A percentile compares a stretch with the other conserved stretches of the same genome.
phyloP scores from a whole-genome alignment of 1,284 basidiomycete genomes.

The Mrakiaceae sp. region DNA sequence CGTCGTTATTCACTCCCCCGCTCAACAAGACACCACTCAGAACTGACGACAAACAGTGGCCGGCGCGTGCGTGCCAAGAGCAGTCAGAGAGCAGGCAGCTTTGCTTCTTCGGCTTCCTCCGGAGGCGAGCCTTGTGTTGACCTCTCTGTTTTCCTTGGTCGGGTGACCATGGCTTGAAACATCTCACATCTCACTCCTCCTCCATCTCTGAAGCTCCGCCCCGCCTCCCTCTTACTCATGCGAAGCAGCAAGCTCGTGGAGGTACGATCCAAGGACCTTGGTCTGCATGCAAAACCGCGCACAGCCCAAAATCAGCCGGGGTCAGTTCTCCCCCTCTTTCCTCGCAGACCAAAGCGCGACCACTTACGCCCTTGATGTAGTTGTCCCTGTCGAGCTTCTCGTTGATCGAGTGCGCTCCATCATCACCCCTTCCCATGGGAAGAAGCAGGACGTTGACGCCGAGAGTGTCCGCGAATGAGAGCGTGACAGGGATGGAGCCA shows the following conservation, averaged over 20 bases:
- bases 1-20: too few species aligned
- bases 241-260: constrained; percentile 58
- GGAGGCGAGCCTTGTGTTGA: too few species aligned
- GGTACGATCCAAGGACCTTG: constrained; percentile 68
- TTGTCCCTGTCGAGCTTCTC: constrained; percentile 92
- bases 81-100: too few species aligned
- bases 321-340: not conserved
- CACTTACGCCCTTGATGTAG: constrained; percentile 74
- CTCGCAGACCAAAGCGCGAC: constrained; percentile 12
- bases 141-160: too few species aligned
- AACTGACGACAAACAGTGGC: too few species aligned
- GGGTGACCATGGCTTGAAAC: too few species aligned
- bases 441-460: constrained; percentile 58
- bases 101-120: too few species aligned
- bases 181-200: too few species aligned
- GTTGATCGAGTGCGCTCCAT: constrained; percentile 88
- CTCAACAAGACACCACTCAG: too few species aligned
- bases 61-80: too few species aligned
- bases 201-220: not conserved
- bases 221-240: constrained; percentile 5
- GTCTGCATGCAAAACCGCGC: constrained; percentile 37
- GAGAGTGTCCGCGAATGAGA: constrained; percentile 86
- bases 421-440: constrained; percentile 87
- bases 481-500: constrained; percentile 84
- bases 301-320: not conserved